Base-by-base conservation (phyloP, 495 filamentous ascomycete species). In the Aspergillus nidulans region DNA sequence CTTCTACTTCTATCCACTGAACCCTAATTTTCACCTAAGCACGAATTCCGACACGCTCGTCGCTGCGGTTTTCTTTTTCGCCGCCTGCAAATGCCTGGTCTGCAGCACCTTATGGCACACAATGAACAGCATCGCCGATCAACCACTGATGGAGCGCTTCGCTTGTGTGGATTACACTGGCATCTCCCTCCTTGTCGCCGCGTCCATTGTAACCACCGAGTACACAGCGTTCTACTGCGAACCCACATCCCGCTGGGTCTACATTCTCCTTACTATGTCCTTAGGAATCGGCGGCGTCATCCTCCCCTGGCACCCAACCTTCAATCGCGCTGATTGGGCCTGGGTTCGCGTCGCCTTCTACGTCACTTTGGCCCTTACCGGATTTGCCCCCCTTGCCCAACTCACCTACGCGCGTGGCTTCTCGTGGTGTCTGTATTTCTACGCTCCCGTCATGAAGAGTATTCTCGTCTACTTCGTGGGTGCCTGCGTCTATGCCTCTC, bases 191-290 rank as follows among this genome's bases (percentile, higher is more conserved):
- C 83, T 99, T 20, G 92, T 99, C 42, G 95, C 94, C 8, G 89
- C 94, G 20, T 95, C 90, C 39, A 97, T 99, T 72, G 92, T 97
- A 83, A 96, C 94, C 4, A 95, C 90, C 49, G 94, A 99, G 68
- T 97, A 97, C 72, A 96, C 95, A 4, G 94, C 92, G 32, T 97
- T 99, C 72, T 97, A 99, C 69, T 95, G 92, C 71, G 95, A 99
- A 58, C 92, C 94, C 6, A 66, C 86, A 30, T 90, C 86, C 53
- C 89, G 91, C 28, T 95, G 87, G 82, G 75, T 84, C 24, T 98
- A 97, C 73, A 92, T 99, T 68, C 71, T 80, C 38, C 77, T 86
- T 18, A 97, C 94, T 6, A 85, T 89, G 59, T 68, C 84, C 16
- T 79, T 99, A 15, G 92, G 94, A 23, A 74, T 96, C 53, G 89